Evolutionary conservation across 208 protist species (phyloP).

Genomic region (Trypanosoma boissoni): DNA sequence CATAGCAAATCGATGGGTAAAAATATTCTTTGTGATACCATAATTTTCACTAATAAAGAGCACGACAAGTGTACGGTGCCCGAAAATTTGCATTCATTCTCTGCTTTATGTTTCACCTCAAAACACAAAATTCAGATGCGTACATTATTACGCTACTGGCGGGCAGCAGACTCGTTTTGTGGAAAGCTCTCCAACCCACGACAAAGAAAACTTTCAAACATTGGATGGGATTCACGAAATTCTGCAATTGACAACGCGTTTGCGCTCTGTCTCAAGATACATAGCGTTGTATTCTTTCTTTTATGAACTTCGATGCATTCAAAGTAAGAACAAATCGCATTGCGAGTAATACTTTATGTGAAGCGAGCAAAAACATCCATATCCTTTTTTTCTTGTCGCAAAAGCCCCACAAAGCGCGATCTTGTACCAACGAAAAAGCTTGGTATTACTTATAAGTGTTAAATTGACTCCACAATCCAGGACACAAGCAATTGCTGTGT

Average conservation of each 20-base stretch:
- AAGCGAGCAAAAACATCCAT: slow-evolving; percentile 86
- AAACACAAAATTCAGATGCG: slow-evolving; percentile 93
- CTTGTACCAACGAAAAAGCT: slow-evolving; percentile 97
- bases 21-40: slow-evolving; percentile 93
- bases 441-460: slow-evolving; percentile 95
- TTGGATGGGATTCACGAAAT: slow-evolving; percentile 75
- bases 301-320: slow-evolving; percentile 95
- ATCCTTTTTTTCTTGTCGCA: slow-evolving; percentile 69
- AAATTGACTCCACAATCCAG: slow-evolving; percentile 96
- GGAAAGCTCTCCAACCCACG: slow-evolving; percentile 92
- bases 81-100: slow-evolving; percentile 71
- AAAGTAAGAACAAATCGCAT: slow-evolving; percentile 91
- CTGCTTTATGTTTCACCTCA: slow-evolving; percentile 82
- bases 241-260: slow-evolving; percentile 92
- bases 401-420: slow-evolving; percentile 94
- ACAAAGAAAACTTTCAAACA: slow-evolving; percentile 90
- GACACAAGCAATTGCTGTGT: slow-evolving; percentile 94
- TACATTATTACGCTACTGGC: slow-evolving; percentile 81
- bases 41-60: slow-evolving; percentile 93
- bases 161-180: slow-evolving; percentile 93
- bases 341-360: slow-evolving; percentile 94
- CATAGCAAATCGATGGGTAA: slow-evolving; percentile 95
- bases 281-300: slow-evolving; percentile 94
- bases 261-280: slow-evolving; percentile 88
- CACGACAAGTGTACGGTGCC: slow-evolving; percentile 81